Conservation (phyloP, 2,329 filamentous ascomycete genomes). For the Aspergillus eucalypticola region DNA sequence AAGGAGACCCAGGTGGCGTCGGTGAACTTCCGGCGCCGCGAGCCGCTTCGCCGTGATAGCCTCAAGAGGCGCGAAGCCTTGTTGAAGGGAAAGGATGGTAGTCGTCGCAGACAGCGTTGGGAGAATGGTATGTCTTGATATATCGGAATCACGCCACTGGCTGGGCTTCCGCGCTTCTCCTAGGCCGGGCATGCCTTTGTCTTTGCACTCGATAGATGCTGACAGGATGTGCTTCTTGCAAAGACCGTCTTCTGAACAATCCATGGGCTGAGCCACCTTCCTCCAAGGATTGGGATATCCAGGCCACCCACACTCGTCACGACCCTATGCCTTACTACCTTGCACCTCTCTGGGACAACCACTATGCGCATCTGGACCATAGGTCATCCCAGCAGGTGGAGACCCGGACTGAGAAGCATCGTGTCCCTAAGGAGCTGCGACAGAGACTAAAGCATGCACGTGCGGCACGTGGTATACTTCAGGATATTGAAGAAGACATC, state of each 20-base stretch:
- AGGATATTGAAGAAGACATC: slow-evolving; percentile 82
- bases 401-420: slow-evolving; percentile 35
- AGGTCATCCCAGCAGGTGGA: slow-evolving; percentile 40
- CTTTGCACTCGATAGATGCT: slow-evolving; percentile 18
- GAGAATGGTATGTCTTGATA: slow-evolving; percentile 72
- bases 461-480: slow-evolving; percentile 76
- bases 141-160: neutral
- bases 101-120: slow-evolving; percentile 81
- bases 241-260: slow-evolving; percentile 83
- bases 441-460: slow-evolving; percentile 76
- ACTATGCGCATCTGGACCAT: slow-evolving; percentile 46
- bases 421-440: slow-evolving; percentile 77
- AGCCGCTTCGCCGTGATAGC: slow-evolving; percentile 61
- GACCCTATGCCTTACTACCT: slow-evolving; percentile 80
- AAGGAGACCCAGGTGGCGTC: slow-evolving; percentile 30
- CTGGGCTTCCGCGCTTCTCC: neutral
- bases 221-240: slow-evolving; percentile 18
- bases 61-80: slow-evolving; percentile 70
- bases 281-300: slow-evolving; percentile 78
- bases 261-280: slow-evolving; percentile 82
- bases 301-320: slow-evolving; percentile 76
- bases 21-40: slow-evolving; percentile 53
- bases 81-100: slow-evolving; percentile 88
- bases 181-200: neutral
- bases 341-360: slow-evolving; percentile 78